Evolutionary conservation across 331 rosid genomes (phyloP), one percentile per base, ranked within the genome.

Genomic region (Stylosanthes scabra): DNA sequence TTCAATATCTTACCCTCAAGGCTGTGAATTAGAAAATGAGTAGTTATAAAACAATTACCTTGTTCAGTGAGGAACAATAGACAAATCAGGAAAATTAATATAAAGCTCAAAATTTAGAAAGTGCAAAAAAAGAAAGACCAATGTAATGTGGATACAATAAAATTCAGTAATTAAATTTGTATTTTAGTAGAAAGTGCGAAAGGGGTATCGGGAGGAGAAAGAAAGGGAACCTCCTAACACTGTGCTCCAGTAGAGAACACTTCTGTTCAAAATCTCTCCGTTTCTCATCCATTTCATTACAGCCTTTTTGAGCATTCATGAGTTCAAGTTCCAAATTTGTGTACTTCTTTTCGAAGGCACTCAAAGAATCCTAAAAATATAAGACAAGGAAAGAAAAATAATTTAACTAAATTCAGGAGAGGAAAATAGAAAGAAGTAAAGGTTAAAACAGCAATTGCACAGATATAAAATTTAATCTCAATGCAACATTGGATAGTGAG

Each of bases 171-270:
- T 44, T 54, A 49, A 46, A 40, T 57, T 64, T 9, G 64, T 45
- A 44, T n/a, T 57, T 63, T 40, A 1, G 64, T 45, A 52, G 29
- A 44, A 47, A 10, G 61, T 25, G 9, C 45, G 15, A 58, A 45
- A 12, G 50, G 39, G 5, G 4, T 34, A 34, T 6, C 7, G 41
- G 63, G 57, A 11, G 7, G 66, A 46, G 10, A 31, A 47, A 57
- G 16, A 75, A 66, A 56, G 7, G 29, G 16, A 66, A 94, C 97
- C 93, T 88, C 79, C 88, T 91, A 66, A 86, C 85, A 59, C 76
- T 89, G 76, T 78, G 88, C 84, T 94, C 88, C 5, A 89, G 91
- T 66, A 85, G 86, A 66, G 88, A 56, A 71, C 93, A 94, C 80
- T 86, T 87, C 34, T 76, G 85, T 65, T 91, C 97, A 76, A 78